A percentile compares a stretch with the other conserved stretches of the same genome.
Evolutionary conservation across 352 stramenopile species (phyloP).

Genomic region (Lagenidium sp.): DNA sequence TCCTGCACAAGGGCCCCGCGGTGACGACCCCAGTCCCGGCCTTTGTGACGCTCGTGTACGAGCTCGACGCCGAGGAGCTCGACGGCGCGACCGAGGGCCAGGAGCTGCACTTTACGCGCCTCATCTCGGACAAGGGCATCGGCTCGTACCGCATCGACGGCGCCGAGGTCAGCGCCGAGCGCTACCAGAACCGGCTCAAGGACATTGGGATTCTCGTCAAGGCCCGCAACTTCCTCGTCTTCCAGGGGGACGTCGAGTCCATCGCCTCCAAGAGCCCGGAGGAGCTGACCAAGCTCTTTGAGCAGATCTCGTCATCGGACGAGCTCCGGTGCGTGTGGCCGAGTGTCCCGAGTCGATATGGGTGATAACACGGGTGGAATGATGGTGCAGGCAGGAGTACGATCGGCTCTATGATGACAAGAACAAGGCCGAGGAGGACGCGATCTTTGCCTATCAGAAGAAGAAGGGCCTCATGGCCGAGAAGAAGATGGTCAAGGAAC

Average conservation of each 20-base stretch:
- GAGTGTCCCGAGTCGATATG: not conserved
- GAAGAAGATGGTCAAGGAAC: constrained; percentile 90
- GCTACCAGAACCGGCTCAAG: constrained; percentile 92
- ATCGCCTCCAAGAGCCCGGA: constrained; percentile 94
- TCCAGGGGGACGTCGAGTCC: constrained; percentile 98
- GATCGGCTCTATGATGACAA: constrained; percentile 84
- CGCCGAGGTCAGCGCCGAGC: constrained; percentile 80
- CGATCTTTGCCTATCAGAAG: constrained; percentile 94
- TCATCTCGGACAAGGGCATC: constrained; percentile 89
- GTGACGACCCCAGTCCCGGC: constrained; percentile 27
- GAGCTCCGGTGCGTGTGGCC: constrained; percentile 51
- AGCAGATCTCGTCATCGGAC: constrained; percentile 92
- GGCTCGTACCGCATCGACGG: constrained; percentile 79
- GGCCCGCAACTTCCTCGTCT: constrained; percentile 99
- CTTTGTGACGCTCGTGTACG: constrained; percentile 94
- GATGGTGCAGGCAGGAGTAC: constrained; percentile 45
- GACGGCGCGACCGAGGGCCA: constrained; percentile 25
- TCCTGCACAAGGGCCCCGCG: constrained; percentile 89
- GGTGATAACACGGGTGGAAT: not conserved
- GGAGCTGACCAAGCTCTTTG: constrained; percentile 96
- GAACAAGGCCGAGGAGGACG: constrained; percentile 89
- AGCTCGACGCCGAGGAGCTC: constrained; percentile 58
- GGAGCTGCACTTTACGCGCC: constrained; percentile 90
- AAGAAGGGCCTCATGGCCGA: constrained; percentile 94
- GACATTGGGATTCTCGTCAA: constrained; percentile 98